These are phyloP conservation scores for Dictyostelium discoideum DNA, from an alignment of 78 protist genomes.

Conservation along the genomic window DNA sequence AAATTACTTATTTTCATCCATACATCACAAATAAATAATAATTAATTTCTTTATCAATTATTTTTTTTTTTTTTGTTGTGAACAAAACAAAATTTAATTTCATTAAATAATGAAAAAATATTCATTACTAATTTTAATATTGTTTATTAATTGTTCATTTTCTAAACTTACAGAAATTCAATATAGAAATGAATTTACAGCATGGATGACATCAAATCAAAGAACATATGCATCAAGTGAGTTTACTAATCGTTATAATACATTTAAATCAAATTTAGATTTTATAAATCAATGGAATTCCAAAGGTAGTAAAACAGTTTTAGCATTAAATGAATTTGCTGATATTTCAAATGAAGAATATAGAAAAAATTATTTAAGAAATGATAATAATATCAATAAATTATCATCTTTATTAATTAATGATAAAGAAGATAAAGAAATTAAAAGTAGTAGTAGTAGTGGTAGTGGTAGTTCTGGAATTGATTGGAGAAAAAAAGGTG, in stretches of 20 bases:
- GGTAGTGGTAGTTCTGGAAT: neutral
- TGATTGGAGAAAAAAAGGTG: constrained; percentile 65
- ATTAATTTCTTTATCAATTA: neutral
- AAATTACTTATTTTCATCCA: too few relatives aligned
- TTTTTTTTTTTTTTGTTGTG: too few relatives aligned
- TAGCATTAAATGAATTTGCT: constrained; percentile 48
- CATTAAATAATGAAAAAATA: neutral
- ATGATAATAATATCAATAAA: neutral
- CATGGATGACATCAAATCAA: constrained; percentile 1
- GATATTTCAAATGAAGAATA: constrained; percentile 69
- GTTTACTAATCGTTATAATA: constrained; percentile 7
- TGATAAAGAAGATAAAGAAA: neutral
- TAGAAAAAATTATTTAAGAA: constrained; percentile 17
- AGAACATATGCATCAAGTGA: constrained; percentile 8
- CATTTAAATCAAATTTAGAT: constrained; percentile 58
- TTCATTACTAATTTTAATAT: neutral
- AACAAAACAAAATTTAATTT: too few relatives aligned
- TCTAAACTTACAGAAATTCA: neutral
- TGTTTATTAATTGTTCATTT: neutral
- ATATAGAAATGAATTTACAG: neutral
- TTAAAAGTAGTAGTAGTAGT: neutral
- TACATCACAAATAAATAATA: too few relatives aligned
- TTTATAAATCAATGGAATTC: constrained; percentile 38
- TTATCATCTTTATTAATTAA: neutral
- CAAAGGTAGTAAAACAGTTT: constrained; percentile 43